Evolutionary conservation across 345 rosid species (phyloP), one percentile per base, ranked within the genome.

Genomic region (Anastatica hierochuntica): DNA sequence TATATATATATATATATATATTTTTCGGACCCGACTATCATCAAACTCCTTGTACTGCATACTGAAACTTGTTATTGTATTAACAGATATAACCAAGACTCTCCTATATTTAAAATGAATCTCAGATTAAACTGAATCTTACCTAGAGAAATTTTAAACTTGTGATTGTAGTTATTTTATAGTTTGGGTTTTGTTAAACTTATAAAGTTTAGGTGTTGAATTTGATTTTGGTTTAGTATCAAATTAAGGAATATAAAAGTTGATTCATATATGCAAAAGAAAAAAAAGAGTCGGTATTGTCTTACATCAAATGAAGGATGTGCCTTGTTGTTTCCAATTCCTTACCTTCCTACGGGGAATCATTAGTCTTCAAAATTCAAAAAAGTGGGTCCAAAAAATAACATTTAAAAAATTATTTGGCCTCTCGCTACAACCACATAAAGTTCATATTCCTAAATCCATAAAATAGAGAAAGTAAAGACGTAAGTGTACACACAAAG

Each of bases 231-330:
- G 16, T 9, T 39, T 14, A 30, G 34, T 30, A 11, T 39, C 42
- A 46, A 45, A n/a, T n/a, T n/a, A n/a, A 54, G 5, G 17, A 14
- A 54, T 54, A 55, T 14, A 41, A 44, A n/a, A 29, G 33, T 29
- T 29, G 33, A 38, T 39, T 40, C 13, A 64, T 48, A 16, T 40
- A 16, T 38, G 11, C 17, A 41, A 13, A 14, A n/a, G n/a, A n/a
- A 14, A 36, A 19, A 6, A n/a, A 10, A 6, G n/a, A 14, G n/a
- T 55, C 31, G 20, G 56, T 24, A 31, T 40, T 49, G 63, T 64
- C 58, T 41, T 46, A 57, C 52, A 64, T 58, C 57, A 57, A 64
- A 26, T 48, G 47, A 49, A 44, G 53, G 35, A 42, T 57, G 46
- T 49, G 33, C 45, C 40, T 56, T 35, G 38, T 7, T 36, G 48